Conservation (phyloP, 192 early-diverging fungal species). For the Podila horticola region DNA sequence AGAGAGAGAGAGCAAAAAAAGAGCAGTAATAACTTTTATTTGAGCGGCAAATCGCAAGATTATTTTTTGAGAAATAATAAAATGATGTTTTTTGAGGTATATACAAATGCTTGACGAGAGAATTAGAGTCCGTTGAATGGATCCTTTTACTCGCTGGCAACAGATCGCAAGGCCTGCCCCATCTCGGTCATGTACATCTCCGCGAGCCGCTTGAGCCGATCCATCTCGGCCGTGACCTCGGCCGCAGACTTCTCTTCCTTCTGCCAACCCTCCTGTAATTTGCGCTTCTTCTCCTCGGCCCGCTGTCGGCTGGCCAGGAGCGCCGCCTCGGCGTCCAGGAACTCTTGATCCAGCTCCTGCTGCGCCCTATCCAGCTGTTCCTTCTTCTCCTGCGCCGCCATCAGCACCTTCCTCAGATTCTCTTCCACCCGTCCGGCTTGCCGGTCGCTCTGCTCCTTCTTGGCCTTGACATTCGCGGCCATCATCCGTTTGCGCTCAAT, state of each 20-base stretch:
- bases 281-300: constrained; percentile 12
- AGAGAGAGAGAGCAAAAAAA: too few species aligned
- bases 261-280: constrained; percentile 11
- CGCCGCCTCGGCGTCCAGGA: neutral
- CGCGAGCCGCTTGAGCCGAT: constrained; percentile 34
- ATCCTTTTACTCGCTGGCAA: neutral
- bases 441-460: constrained; percentile 23
- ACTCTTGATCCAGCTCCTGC: constrained; percentile 12
- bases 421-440: constrained; percentile 8
- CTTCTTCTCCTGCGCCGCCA: neutral
- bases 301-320: constrained; percentile 10
- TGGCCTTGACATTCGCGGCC: constrained; percentile 3
- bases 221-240: constrained; percentile 18
- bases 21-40: neutral
- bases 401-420: constrained; percentile 8
- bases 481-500: constrained; percentile 1
- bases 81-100: too few species aligned
- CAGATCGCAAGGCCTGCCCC: constrained; percentile 17
- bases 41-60: neutral
- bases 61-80: too few species aligned
- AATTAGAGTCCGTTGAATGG: too few species aligned
- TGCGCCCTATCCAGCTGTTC: constrained; percentile 10
- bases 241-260: constrained; percentile 24
- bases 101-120: too few species aligned
- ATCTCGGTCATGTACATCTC: constrained; percentile 22